These are phyloP conservation scores for Tolypocladium sp. DNA, from an alignment of 2,329 filamentous ascomycete genomes.

Conservation along the genomic window DNA sequence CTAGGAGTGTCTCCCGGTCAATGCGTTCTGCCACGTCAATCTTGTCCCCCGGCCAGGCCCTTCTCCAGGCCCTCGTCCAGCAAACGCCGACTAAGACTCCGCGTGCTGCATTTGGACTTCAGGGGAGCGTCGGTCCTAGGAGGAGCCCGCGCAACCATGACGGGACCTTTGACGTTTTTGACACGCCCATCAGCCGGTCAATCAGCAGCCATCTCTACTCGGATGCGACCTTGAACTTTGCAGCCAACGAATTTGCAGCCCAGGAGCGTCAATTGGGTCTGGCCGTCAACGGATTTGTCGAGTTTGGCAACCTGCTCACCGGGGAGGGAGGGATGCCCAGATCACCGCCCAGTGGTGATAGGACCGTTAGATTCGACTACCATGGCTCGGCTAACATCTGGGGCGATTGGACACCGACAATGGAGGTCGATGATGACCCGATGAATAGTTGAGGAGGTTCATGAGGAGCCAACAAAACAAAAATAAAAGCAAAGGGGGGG, in stretches of 20 bases:
- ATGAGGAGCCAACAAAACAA: not conserved
- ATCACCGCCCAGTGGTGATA: slow-evolving; percentile 30
- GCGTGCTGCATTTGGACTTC: slow-evolving; percentile 14
- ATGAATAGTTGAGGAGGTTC: not conserved
- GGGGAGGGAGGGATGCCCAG: slow-evolving; percentile 38
- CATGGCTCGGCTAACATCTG: slow-evolving; percentile 16
- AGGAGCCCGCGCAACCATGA: slow-evolving; percentile 33
- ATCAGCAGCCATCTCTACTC: slow-evolving; percentile 53
- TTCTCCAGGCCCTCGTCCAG: slow-evolving; percentile 21
- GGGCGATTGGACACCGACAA: slow-evolving; percentile 16
- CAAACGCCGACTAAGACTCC: slow-evolving; percentile 40
- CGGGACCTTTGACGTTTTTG: slow-evolving; percentile 28
- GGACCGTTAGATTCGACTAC: slow-evolving; percentile 19
- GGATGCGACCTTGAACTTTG: slow-evolving; percentile 40
- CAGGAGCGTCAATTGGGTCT: not conserved
- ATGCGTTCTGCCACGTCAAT: slow-evolving; percentile 36
- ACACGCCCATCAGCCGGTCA: slow-evolving; percentile 53
- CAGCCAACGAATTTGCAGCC: slow-evolving; percentile 3
- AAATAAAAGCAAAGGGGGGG: no score
- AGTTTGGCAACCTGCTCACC: slow-evolving; percentile 39
- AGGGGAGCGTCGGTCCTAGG: slow-evolving; percentile 25
- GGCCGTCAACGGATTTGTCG: slow-evolving; percentile 25
- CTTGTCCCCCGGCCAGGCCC: slow-evolving; percentile 31
- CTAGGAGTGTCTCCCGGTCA: slow-evolving; percentile 50
- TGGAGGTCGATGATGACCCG: not conserved